Evolutionary conservation across 495 filamentous ascomycete species (phyloP).

Genomic region (Bryoglossum gracile): DNA sequence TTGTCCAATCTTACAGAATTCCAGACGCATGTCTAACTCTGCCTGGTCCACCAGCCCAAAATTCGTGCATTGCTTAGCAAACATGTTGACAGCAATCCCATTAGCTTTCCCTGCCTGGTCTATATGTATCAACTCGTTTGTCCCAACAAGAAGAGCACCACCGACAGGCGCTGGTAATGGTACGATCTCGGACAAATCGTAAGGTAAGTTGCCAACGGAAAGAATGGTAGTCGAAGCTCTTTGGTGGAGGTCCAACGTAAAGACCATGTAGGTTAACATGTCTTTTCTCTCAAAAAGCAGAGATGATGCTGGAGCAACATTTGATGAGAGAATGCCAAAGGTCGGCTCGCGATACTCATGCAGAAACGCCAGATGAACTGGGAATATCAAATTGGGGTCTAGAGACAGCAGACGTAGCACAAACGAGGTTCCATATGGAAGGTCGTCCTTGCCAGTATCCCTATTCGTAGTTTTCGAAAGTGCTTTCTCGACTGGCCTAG

Average conservation of each 20-base stretch:
- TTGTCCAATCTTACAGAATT: slow-evolving; percentile 72
- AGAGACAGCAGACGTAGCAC: slow-evolving; percentile 78
- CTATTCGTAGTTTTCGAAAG: slow-evolving; percentile 41
- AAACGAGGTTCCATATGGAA: slow-evolving; percentile 85
- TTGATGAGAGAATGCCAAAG: slow-evolving; percentile 85
- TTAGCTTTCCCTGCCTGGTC: slow-evolving; percentile 92
- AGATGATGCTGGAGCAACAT: slow-evolving; percentile 59
- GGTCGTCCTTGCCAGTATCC: slow-evolving; percentile 50
- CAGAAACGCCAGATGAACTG: slow-evolving; percentile 86
- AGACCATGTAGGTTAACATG: slow-evolving; percentile 80
- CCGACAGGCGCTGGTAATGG: slow-evolving; percentile 81
- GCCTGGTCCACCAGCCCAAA: slow-evolving; percentile 82
- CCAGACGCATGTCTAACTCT: slow-evolving; percentile 68
- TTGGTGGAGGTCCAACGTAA: slow-evolving; percentile 91
- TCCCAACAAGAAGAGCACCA: slow-evolving; percentile 77
- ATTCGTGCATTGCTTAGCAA: slow-evolving; percentile 68
- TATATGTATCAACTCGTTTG: slow-evolving; percentile 88
- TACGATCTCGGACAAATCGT: slow-evolving; percentile 80
- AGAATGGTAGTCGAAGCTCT: slow-evolving; percentile 88
- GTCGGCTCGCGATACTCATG: slow-evolving; percentile 97
- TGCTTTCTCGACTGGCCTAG: slow-evolving; percentile 37
- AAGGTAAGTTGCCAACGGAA: slow-evolving; percentile 76
- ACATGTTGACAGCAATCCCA: slow-evolving; percentile 89
- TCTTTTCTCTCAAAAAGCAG: slow-evolving; percentile 75
- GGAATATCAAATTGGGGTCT: slow-evolving; percentile 78